phyloP scores from a whole-genome alignment of 129 eudicot species.

The Helianthus tuberosus region DNA sequence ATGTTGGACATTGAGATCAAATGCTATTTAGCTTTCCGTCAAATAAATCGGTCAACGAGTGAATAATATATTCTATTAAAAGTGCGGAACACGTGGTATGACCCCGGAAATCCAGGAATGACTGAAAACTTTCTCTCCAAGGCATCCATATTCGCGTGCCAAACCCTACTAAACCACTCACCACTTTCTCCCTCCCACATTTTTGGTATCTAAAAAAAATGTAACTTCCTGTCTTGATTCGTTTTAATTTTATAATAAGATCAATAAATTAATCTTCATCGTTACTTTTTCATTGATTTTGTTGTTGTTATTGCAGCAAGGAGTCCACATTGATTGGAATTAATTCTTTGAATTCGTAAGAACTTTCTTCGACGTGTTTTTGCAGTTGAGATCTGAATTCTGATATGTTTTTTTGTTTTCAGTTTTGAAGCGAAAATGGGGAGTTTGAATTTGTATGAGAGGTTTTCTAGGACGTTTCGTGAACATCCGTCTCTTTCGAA shows the following conservation, averaged over 20 bases:
- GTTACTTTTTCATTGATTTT: neutral
- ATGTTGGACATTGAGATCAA: neutral
- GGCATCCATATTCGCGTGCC: neutral
- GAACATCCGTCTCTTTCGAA: conserved; percentile 61
- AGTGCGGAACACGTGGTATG: neutral
- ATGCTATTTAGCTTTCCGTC: neutral
- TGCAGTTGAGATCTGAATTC: conserved; percentile 17
- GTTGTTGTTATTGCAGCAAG: neutral
- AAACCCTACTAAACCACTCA: neutral
- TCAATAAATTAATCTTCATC: neutral
- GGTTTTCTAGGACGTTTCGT: conserved; percentile 64
- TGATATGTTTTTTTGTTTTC: conserved; percentile 19
- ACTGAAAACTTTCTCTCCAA: neutral
- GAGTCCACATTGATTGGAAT: neutral
- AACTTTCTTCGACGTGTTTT: neutral
- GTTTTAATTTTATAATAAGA: neutral
- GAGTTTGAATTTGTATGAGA: conserved; percentile 45
- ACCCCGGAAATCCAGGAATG: neutral
- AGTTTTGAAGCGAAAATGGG: conserved; percentile 43
- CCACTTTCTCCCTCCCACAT: neutral
- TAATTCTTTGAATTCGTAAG: neutral
- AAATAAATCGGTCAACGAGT: too few species aligned
- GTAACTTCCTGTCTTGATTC: neutral
- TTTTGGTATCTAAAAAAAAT: neutral
- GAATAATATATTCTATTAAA: neutral